Evolutionary conservation across 345 rosid species (phyloP).

Genomic region (Citrus cavaleriei): DNA sequence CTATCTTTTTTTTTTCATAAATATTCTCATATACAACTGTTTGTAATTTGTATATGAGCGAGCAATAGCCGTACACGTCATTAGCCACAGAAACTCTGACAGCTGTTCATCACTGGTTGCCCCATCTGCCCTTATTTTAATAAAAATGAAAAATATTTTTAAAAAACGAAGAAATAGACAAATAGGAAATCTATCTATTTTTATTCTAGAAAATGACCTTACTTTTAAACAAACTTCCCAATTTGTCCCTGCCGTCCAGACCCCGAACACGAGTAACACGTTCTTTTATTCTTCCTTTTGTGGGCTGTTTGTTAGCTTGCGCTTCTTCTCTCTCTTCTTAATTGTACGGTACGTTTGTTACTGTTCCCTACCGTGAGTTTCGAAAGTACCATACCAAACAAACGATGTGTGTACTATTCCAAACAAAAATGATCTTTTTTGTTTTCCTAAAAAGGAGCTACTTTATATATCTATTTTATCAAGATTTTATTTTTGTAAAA

Average conservation of each 20-base stretch:
- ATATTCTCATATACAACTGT: too few species aligned
- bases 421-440: background rate
- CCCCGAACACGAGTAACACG: conserved; percentile 6
- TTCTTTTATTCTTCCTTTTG: background rate
- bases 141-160: too few species aligned
- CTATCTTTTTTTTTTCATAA: too few species aligned
- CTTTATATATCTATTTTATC: background rate
- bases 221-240: background rate
- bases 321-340: background rate
- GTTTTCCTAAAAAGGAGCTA: too few species aligned
- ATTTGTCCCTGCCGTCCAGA: background rate
- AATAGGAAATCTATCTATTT: background rate
- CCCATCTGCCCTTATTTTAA: background rate
- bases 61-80: background rate
- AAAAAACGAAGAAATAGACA: background rate
- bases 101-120: background rate
- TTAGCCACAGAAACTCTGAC: background rate
- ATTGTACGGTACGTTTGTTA: background rate
- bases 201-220: background rate
- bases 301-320: background rate
- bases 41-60: background rate
- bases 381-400: background rate
- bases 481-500: too few species aligned
- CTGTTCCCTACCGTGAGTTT: background rate
- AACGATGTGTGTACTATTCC: background rate